Percentiles rank a stretch among this genome's conserved stretches.
Evolutionary conservation across 176 grass and related monocot species (phyloP).

Genomic region (Hyparrhenia diplandra): DNA sequence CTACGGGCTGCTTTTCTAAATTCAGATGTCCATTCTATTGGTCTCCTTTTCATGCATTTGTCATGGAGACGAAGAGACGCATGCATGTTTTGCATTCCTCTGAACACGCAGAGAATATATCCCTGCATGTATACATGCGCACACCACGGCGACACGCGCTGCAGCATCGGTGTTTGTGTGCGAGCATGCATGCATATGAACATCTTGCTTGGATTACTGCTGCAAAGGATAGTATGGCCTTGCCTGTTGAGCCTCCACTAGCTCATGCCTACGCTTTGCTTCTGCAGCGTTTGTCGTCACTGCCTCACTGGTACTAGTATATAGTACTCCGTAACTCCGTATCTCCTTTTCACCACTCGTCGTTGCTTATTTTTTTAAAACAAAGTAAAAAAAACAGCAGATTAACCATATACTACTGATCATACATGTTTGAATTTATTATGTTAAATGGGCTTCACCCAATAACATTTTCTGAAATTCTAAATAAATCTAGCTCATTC

Average conservation of each 20-base stretch:
- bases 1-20: neutral
- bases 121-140: neutral
- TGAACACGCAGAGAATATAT: neutral
- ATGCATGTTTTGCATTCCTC: neutral
- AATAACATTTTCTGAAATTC: too few species aligned
- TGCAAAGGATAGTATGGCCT: conserved; percentile 29
- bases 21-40: neutral
- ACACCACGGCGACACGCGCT: neutral
- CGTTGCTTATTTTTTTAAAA: too few species aligned
- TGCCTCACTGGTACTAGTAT: too few species aligned
- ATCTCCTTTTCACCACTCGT: too few species aligned
- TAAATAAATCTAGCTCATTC: too few species aligned
- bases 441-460: too few species aligned
- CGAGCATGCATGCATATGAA: neutral
- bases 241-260: conserved; percentile 42
- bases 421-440: too few species aligned
- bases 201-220: neutral
- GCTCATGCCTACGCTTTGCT: conserved; percentile 27
- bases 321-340: too few species aligned
- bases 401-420: too few species aligned
- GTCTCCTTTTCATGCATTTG: neutral
- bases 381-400: too few species aligned
- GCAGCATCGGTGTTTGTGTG: neutral
- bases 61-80: neutral
- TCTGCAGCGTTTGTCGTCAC: conserved; percentile 18